phyloP scores from a whole-genome alignment of 306 rosid species.

The Abrus precatorius region DNA sequence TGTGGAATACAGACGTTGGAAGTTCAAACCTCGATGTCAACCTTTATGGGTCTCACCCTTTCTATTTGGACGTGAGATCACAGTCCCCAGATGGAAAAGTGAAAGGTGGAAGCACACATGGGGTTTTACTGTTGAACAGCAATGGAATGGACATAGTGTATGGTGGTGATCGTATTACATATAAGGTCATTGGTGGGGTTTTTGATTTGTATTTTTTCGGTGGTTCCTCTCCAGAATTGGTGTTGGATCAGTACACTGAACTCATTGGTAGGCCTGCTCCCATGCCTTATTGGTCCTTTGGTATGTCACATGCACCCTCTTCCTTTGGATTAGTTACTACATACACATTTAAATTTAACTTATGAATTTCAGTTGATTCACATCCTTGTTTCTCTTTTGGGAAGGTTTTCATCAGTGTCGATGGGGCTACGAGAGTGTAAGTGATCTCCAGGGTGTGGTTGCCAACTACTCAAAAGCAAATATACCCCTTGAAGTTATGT shows the following conservation, averaged over 20 bases:
- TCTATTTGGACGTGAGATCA: constrained; percentile 77
- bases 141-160: constrained; percentile 86
- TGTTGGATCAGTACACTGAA: constrained; percentile 79
- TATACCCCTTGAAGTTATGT: constrained; percentile 92
- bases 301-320: constrained; percentile 53
- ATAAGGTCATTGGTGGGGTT: constrained; percentile 79
- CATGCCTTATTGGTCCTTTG: constrained; percentile 93
- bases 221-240: constrained; percentile 74
- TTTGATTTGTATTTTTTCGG: constrained; percentile 77
- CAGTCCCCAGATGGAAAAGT: not conserved
- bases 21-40: constrained; percentile 59
- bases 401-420: constrained; percentile 93
- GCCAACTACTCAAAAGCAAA: constrained; percentile 74
- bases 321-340: not conserved
- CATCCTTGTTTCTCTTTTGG: not conserved
- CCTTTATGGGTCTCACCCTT: constrained; percentile 90
- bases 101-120: constrained; percentile 68
- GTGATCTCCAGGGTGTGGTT: constrained; percentile 70
- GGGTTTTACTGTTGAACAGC: constrained; percentile 75
- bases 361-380: not conserved
- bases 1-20: constrained; percentile 68
- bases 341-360: not conserved
- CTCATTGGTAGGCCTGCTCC: constrained; percentile 84
- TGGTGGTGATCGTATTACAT: constrained; percentile 69
- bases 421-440: constrained; percentile 80